These are phyloP conservation scores for Cytospora schulzeri DNA, from an alignment of 2,329 filamentous ascomycete species.

Conservation along the genomic window DNA sequence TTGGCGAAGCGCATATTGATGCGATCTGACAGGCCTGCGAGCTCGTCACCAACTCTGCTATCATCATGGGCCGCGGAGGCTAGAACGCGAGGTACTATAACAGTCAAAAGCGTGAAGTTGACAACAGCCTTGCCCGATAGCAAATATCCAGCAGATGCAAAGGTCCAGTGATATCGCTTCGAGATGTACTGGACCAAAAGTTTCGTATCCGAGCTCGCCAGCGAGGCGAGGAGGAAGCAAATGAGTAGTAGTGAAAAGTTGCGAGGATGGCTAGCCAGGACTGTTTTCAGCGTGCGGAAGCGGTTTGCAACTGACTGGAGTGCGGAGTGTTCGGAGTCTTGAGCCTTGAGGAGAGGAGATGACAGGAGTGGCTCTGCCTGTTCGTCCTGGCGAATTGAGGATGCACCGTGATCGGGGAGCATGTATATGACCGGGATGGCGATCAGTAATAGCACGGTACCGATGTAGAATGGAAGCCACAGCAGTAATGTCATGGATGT, in stretches of 20 bases:
- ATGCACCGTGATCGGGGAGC: constrained; percentile 32
- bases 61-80: constrained; percentile 20
- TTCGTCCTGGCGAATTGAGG: constrained; percentile 34
- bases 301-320: constrained; percentile 34
- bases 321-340: constrained; percentile 30
- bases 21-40: constrained; percentile 31
- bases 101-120: constrained; percentile 48
- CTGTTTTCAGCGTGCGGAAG: constrained; percentile 36
- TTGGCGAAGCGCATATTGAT: constrained; percentile 41
- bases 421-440: constrained; percentile 38
- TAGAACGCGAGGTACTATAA: constrained; percentile 45
- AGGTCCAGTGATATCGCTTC: constrained; percentile 49
- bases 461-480: constrained; percentile 48
- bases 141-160: constrained; percentile 50
- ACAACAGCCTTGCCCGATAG: constrained; percentile 51
- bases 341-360: constrained; percentile 43
- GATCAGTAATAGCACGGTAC: constrained; percentile 40
- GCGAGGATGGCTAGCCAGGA: constrained; percentile 41
- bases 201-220: constrained; percentile 55
- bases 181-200: constrained; percentile 54
- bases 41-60: constrained; percentile 27
- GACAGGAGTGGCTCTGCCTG: constrained; percentile 43
- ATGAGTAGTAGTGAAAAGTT: constrained; percentile 47
- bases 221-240: constrained; percentile 50
- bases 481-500: constrained; percentile 47